Evolutionary conservation across 495 filamentous ascomycete species (phyloP).

Genomic region (Cudoniella acicularis): DNA sequence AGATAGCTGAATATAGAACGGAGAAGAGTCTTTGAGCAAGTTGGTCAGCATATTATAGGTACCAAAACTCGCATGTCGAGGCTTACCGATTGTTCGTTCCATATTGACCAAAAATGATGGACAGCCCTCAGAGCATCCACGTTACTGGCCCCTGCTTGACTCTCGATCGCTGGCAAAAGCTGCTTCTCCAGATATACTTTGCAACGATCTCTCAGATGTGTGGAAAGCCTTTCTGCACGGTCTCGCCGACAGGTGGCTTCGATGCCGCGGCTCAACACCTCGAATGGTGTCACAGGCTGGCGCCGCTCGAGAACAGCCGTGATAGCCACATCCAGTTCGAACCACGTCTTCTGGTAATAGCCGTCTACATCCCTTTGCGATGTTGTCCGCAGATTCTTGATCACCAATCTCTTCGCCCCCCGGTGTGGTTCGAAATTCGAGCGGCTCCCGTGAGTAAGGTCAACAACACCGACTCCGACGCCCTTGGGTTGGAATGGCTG

Average conservation of each 20-base stretch:
- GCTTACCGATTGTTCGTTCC: slow-evolving; percentile 71
- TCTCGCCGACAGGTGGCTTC: slow-evolving; percentile 85
- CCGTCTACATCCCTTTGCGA: slow-evolving; percentile 55
- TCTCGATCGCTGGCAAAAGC: slow-evolving; percentile 50
- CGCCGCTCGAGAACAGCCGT: slow-evolving; percentile 63
- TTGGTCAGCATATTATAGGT: slow-evolving; percentile 1
- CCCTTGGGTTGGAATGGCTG: slow-evolving; percentile 1
- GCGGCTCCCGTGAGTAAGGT: slow-evolving; percentile 11
- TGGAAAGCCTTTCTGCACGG: slow-evolving; percentile 59
- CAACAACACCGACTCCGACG: too few species aligned
- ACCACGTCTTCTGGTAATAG: slow-evolving; percentile 71
- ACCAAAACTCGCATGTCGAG: neutral
- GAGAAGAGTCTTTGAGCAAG: slow-evolving; percentile 56
- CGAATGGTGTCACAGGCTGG: slow-evolving; percentile 63
- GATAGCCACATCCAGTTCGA: slow-evolving; percentile 68
- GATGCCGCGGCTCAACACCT: slow-evolving; percentile 83
- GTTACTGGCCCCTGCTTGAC: slow-evolving; percentile 48
- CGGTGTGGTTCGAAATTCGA: slow-evolving; percentile 47
- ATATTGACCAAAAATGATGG: slow-evolving; percentile 68
- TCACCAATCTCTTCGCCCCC: slow-evolving; percentile 75
- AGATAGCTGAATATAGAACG: slow-evolving; percentile 88
- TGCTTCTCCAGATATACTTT: slow-evolving; percentile 55
- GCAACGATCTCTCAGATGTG: slow-evolving; percentile 59
- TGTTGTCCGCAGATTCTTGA: slow-evolving; percentile 76
- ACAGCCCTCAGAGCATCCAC: slow-evolving; percentile 62